Base-by-base conservation (phyloP, 495 filamentous ascomycete species). In the Aspergillus steynii region DNA sequence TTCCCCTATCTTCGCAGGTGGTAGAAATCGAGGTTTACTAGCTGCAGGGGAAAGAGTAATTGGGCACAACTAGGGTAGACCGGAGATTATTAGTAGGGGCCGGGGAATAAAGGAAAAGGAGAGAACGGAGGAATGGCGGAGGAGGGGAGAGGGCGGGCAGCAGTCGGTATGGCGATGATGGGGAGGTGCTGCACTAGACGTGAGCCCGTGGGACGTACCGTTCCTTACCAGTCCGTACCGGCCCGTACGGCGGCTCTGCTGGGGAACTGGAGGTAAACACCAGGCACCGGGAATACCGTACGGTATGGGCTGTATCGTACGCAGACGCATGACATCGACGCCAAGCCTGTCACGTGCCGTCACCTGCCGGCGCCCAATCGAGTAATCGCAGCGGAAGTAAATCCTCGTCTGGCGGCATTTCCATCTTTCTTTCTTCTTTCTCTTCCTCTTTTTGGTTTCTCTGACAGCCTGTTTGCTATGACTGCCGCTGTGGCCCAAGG, bases 1-100 rank as follows among this genome's bases (percentile, higher is more conserved):
- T 62, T 56, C 63, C 66, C 63, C 56, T 68, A 50, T 57, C 42
- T 63, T 49, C 56, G n/a, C 25, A 52, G n/a, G 12, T 49, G 20
- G 48, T n/a, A 59, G 31, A 25, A 29, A 51, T 10, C 47, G 25
- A 15, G 47, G 1, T 31, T 12, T 20, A 32, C 5, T n/a, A 26
- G 34, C 29, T 29, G 54, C 5, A 56, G 34, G 14, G 15, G 29
- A 27, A 14, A 54, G 29, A 34, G 27, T 48, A 56, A 31, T 60
- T 56, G 48, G 31, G 62, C 50, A 29, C n/a, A 52, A 52, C 31
- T 42, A 55, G 48, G 53, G 47, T 50, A 60, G 42, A 42, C 45
- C 45, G 29, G 48, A 60, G 54, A 50, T 8, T 50, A 54, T 27
- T 27, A 50, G 25, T 1, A 7, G 27, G 48, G 15, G 26, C 20